phyloP scores from a whole-genome alignment of 2,329 filamentous ascomycete genomes.

The Cordyceps pruinosa region DNA sequence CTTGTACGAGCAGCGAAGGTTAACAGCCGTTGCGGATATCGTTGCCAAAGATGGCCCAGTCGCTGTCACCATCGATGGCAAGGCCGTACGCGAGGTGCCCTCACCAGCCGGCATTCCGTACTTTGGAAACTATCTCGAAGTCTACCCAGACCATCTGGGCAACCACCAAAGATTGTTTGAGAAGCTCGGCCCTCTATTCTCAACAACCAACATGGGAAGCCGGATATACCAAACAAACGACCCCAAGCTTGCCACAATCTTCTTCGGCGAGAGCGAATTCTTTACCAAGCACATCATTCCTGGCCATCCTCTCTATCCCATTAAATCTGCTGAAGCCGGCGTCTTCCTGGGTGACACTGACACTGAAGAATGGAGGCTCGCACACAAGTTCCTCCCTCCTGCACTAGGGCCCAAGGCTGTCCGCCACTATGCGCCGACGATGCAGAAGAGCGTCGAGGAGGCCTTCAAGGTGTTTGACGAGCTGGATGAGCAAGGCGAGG shows the following conservation, averaged over 20 bases:
- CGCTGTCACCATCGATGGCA: conserved; percentile 42
- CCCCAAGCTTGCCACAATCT: conserved; percentile 37
- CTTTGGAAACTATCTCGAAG: conserved; percentile 48
- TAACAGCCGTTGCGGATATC: conserved; percentile 30
- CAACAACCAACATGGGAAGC: conserved; percentile 45
- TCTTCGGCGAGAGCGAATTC: conserved; percentile 42
- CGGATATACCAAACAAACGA: conserved; percentile 45
- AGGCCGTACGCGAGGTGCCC: conserved; percentile 41
- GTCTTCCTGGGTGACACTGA: conserved; percentile 46
- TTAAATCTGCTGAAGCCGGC: conserved; percentile 35
- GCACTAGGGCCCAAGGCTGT: conserved; percentile 54
- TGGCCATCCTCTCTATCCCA: conserved; percentile 38
- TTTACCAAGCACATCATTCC: conserved; percentile 48
- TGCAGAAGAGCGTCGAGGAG: conserved; percentile 48
- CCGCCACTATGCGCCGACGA: conserved; percentile 51
- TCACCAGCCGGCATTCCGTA: conserved; percentile 41
- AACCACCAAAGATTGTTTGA: conserved; percentile 49
- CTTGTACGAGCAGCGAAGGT: conserved; percentile 20
- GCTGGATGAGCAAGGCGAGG: conserved; percentile 40
- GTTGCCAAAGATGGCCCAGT: conserved; percentile 27
- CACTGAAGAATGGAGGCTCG: conserved; percentile 40
- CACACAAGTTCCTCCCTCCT: conserved; percentile 57
- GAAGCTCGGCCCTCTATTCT: conserved; percentile 44
- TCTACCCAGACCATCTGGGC: conserved; percentile 51
- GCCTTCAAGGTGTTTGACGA: conserved; percentile 44